Base-by-base conservation (phyloP, 345 rosid genomes). In the Eucalyptus camaldulensis region DNA sequence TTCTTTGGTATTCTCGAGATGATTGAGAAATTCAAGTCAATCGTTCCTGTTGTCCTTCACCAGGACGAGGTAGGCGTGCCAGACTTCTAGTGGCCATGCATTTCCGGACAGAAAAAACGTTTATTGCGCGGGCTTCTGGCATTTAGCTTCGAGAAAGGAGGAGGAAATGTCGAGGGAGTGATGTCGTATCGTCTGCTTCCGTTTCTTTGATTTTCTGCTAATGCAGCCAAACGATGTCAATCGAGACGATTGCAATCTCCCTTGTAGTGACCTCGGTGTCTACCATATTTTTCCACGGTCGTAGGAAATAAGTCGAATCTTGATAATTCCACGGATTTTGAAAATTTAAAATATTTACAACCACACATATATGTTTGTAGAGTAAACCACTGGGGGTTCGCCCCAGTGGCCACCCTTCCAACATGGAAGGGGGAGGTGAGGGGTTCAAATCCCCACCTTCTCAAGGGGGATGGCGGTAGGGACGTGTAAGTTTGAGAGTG, bases 1-100 rank as follows among this genome's bases (percentile, higher is more conserved):
- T 93, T 95, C 91, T 80, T 90, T 86, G 87, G n/a, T 40, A 89
- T 93, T 31, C 72, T 91, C 40, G 92, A 92, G 91, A 45, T 31
- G 15, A 49, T 21, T 6, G 94, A 92, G 88, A 93, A 90, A 88
- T 37, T 89, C 33, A 89, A 92, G 89, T 33, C 81, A 9, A 8
- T 37, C 40, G 7, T 33, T 33, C 5, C 44, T 17, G 8, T 19
- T 11, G 44, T 72, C 81, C 81, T 72, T 72, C 40, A 31, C 44
- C 45, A 33, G 81, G 81, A 72, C 81, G 27, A 54, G 60, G 60
- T 54, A 22, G 60, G 60, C 12, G 12, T 2, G 43, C 17, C 6
- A 31, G 80, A 67, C 80, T 31, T 67, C 19, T 8, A 33, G 40
- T 67, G 43, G 80, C 43, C 81, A 19, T 9, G 80, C 80, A 1